Base-by-base conservation (phyloP, 129 eudicot species). In the Solidago caesia region DNA sequence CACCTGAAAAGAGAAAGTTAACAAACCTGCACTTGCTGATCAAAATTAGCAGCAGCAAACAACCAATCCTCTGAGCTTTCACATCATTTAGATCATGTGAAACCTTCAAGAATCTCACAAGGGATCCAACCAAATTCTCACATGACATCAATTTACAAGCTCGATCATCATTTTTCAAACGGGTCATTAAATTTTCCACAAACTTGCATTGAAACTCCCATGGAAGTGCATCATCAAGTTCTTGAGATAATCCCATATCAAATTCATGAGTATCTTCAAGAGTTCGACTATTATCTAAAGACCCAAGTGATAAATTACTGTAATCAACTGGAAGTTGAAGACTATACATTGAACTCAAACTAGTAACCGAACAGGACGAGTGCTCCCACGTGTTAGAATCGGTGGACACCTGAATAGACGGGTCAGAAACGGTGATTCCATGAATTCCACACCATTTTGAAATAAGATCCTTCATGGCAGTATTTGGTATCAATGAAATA, bases 181-280 rank as follows among this genome's bases (percentile, higher is more conserved):
- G 82, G 82, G 62, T 52, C 63, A 74, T 68, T 44, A 82, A 67
- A 79, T 87, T 85, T 77, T 82, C 87, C 78, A 90, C 81, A 46
- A 79, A 76, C 67, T 68, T 88, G 82, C 89, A 88, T 69, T 82
- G 90, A 21, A 76, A 78, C 81, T 93, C 92, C 97, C 96, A 90
- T 53, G 96, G 82, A 73, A 86, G 82, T 8, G 73, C 45, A 68
- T 82, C 84, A 74, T 84, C 81, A 59, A 90, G 71, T 71, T 87
- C 81, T 25, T 75, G 60, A 67, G 70, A 66, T 51, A 84, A 70
- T 48, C 72, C 87, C 42, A n/a, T 55, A 52, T 77, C 81, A 15
- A 70, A 51, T 39, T 82, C 84, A 74, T 43, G 79, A 29, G 73
- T 71, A 59, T 45, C 74, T 10, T 51, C 77, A 65, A 42, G 15